Conservation (phyloP, 2,329 filamentous ascomycete species). For the Amauroascus niger region DNA sequence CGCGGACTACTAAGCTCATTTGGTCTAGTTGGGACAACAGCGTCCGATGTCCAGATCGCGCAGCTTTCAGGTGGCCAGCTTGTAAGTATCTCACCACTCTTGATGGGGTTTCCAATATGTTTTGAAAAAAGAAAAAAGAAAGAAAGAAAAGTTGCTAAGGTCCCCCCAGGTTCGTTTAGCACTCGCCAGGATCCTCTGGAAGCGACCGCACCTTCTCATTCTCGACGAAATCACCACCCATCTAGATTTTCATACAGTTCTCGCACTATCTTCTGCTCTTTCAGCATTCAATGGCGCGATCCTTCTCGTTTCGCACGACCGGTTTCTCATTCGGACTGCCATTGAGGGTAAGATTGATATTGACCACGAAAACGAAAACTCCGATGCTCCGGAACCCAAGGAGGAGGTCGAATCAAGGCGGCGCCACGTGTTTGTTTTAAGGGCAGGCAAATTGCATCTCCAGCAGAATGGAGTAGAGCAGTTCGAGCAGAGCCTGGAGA, state of each 20-base stretch:
- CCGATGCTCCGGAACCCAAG: conserved; percentile 29
- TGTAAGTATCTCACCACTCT: conserved; percentile 33
- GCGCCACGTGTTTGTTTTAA: conserved; percentile 52
- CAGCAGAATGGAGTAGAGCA: conserved; percentile 53
- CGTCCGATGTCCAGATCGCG: conserved; percentile 62
- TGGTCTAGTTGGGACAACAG: conserved; percentile 59
- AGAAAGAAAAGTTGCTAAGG: not conserved
- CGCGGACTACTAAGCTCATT: conserved; percentile 58
- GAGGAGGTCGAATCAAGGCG: conserved; percentile 39
- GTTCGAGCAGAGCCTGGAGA: conserved; percentile 56
- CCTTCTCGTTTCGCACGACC: conserved; percentile 68
- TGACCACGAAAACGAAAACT: conserved; percentile 34
- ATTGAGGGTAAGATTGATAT: conserved; percentile 51
- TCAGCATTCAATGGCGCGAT: conserved; percentile 63
- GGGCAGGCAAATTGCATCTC: conserved; percentile 46
- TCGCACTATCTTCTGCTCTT: conserved; percentile 58
- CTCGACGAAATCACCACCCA: conserved; percentile 79
- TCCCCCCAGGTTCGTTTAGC: conserved; percentile 45
- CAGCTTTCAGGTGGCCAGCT: conserved; percentile 72
- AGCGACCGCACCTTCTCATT: conserved; percentile 60
- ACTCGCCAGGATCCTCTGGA: conserved; percentile 59
- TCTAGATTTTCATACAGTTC: conserved; percentile 71
- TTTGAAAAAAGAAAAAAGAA: no score
- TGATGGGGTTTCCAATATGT: not conserved
- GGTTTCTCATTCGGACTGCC: conserved; percentile 67